Evolutionary conservation across 1,139 yeast species (phyloP), one percentile per base, ranked within the genome.

Genomic region (Taphrina sp.): DNA sequence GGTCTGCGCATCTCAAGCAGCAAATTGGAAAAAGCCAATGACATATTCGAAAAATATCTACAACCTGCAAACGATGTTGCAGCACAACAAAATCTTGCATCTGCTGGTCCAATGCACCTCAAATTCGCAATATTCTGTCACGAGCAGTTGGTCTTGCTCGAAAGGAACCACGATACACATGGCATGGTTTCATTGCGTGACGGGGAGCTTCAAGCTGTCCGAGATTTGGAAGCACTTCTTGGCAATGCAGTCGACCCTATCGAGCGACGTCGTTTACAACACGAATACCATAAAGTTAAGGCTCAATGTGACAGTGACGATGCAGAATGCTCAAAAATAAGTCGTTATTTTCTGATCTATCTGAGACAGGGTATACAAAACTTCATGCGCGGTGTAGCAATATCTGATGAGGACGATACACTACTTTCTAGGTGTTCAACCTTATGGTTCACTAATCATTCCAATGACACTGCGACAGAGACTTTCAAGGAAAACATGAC

Each of bases 371-470:
- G 95, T 0, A 73, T 85, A 10, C 76, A 74, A 41, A 83, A 77
- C 62, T 87, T 84, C 64, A 66, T 88, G 57, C 74, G 72, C 49
- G 74, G 86, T 47, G 70, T 83, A 28, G 68, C 74, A 1, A 69
- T 72, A 22, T 66, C 76, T 41, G 78, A 75, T 36, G 72, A 71
- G 12, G 58, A 73, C 59, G 77, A 76, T 49, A 83, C 81, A 58
- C 83, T 80, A 58, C 72, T 85, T 52, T 95, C 88, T 62, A 77
- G 86, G 56, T 83, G 90, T 60, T 83, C 90, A 66, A 85, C 94
- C 0, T 68, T 90, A n/a, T 90, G 96, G 95, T 74, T 92, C 39
- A 86, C 84, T 59, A 76, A 78, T 62, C 74, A 81, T 2, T 67
- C 67, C 3, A 73, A 74, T 46, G 76, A 70, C 1, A 68, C 77